A percentile compares a stretch with the other conserved stretches of the same genome.
Conservation (phyloP, 345 rosid species). For the Streptanthus diversifolius region DNA sequence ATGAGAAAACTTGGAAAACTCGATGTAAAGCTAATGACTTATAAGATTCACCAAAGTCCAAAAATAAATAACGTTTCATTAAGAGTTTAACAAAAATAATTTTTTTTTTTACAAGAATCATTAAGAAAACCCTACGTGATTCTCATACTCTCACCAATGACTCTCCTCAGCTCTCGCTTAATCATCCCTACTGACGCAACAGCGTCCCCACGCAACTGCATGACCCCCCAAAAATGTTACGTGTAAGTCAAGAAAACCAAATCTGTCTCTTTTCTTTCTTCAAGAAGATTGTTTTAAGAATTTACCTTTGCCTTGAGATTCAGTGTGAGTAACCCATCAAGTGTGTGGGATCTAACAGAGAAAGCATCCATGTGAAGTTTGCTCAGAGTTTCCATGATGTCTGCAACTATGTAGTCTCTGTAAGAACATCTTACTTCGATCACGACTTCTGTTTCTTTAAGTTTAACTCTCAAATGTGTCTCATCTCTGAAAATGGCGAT, state of each 20-base stretch:
- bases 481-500: constrained; percentile 34
- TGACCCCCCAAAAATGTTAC: constrained; percentile 11
- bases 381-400: constrained; percentile 75
- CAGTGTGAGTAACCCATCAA: constrained; percentile 51
- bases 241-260: not conserved
- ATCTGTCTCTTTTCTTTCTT: not conserved
- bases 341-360: constrained; percentile 63
- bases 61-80: not conserved
- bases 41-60: not conserved
- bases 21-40: constrained; percentile 1
- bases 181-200: constrained; percentile 62
- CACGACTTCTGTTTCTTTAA: constrained; percentile 43
- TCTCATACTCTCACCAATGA: constrained; percentile 36
- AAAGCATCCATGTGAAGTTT: constrained; percentile 67
- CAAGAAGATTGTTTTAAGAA: not conserved
- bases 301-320: constrained; percentile 71
- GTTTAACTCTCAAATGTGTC: constrained; percentile 35
- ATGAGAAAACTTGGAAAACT: constrained; percentile 3
- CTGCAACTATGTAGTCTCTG: constrained; percentile 65
- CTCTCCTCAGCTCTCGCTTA: constrained; percentile 56
- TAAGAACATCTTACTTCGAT: constrained; percentile 66
- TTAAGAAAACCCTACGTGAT: not conserved
- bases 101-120: not conserved
- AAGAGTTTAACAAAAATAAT: not conserved
- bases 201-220: constrained; percentile 66